Conservation (phyloP, 2,329 filamentous ascomycete species). For the Hypoxylon sp. region DNA sequence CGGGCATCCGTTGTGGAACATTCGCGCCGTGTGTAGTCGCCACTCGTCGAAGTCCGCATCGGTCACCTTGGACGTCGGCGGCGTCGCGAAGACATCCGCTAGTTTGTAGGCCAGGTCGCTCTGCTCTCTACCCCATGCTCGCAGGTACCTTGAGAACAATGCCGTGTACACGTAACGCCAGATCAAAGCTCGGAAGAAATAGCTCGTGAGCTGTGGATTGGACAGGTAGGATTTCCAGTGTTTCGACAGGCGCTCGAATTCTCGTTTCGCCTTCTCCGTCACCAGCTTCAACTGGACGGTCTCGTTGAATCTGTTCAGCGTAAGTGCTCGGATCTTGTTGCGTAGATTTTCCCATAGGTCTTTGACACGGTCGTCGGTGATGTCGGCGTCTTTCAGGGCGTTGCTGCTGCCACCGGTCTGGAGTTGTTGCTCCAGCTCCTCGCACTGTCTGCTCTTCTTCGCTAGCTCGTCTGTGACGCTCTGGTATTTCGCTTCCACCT, state of each 20-base stretch:
- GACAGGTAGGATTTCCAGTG: constrained; percentile 43
- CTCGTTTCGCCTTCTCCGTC: constrained; percentile 28
- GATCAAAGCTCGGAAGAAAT: constrained; percentile 44
- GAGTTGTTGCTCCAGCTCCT: constrained; percentile 29
- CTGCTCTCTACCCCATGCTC: constrained; percentile 39
- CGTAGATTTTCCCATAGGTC: constrained; percentile 38
- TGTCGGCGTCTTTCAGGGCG: constrained; percentile 1
- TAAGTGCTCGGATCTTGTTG: constrained; percentile 34
- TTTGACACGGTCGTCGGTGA: constrained; percentile 34
- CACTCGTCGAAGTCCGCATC: constrained; percentile 34
- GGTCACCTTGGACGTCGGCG: constrained; percentile 21
- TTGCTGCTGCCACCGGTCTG: constrained; percentile 3
- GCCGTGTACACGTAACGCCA: constrained; percentile 43
- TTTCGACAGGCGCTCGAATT: constrained; percentile 39
- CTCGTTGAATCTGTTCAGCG: constrained; percentile 37
- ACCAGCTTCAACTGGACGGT: constrained; percentile 22
- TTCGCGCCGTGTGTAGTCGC: constrained; percentile 38
- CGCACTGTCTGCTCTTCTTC: constrained; percentile 35
- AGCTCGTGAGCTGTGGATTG: constrained; percentile 32
- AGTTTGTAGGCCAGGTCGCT: constrained; percentile 30
- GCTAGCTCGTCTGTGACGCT: constrained; percentile 25
- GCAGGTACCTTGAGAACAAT: constrained; percentile 37
- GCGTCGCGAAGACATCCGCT: constrained; percentile 19
- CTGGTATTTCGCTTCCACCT: constrained; percentile 32
- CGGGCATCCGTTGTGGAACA: constrained; percentile 33